Base-by-base conservation (phyloP, 108 stramenopile genomes). In the Fistulifera pelliculosa region DNA sequence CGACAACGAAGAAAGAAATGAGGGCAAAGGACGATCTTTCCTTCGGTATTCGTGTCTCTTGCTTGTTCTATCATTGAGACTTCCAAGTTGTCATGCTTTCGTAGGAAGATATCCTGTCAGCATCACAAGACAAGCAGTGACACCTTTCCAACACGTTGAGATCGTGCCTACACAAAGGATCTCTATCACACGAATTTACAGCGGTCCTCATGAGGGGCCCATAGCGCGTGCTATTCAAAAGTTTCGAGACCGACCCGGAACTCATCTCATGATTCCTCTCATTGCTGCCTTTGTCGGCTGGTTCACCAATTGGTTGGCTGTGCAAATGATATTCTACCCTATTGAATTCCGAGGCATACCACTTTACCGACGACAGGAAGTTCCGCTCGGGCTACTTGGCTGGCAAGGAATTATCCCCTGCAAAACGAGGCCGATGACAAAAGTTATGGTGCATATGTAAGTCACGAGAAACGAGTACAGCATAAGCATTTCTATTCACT, bases 221-320 rank as follows among this genome's bases (percentile, higher is more conserved):
- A 22, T 57, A 23, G 23, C 22, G 10, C 41, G 43, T 2, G 56
- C 56, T 21, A 22, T 57, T 22, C 14, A 19, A 12, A 57, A 57
- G 26, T 57, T 57, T 27, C 6, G 27, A 18, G 22, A 23, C 19
- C 41, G 56, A 22, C 56, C 56, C 12, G 56, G 73, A 5, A 80
- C 90, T 11, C 89, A 87, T 49, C 54, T 87, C 40, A 52, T 81
- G 25, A 96, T 94, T 43, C 95, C 95, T 8, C 51, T 79, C 24
- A 83, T 91, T 57, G 95, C 95, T 1, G 92, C 91, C 19, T 67
- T 87, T 26, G 95, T 96, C 2, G 95, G 95, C 16, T 96, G 95
- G 95, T 72, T 96, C 56, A 96, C 95, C 19, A 96, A 96, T 63
- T 94, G 71, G 42, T 68, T 91, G 26, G 89, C 89, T 8, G 91